Conservation (phyloP, 1,284 basidiomycete species). For the Ganoderma resinaceum region DNA sequence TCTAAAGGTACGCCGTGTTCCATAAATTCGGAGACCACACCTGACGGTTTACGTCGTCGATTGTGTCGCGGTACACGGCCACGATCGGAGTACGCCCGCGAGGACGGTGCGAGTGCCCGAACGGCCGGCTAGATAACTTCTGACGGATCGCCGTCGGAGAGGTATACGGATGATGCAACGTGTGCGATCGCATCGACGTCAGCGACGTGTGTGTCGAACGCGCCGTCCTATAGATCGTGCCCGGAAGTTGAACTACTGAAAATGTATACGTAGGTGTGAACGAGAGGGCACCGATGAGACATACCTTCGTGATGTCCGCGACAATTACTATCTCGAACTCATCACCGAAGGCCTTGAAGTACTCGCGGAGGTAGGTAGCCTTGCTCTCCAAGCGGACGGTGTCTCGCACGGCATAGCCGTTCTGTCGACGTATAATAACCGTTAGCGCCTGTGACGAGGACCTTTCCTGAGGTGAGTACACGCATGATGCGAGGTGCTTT, state of each 20-base stretch:
- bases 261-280: background rate
- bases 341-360: conserved; percentile 52
- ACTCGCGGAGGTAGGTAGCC: conserved; percentile 51
- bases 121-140: conserved; percentile 43
- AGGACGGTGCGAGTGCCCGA: conserved; percentile 35
- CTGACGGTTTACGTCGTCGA: background rate
- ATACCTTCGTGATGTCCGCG: conserved; percentile 30
- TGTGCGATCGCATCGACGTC: conserved; percentile 52
- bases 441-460: conserved; percentile 4
- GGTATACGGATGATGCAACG: conserved; percentile 51
- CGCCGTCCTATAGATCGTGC: conserved; percentile 37
- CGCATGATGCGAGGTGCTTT: conserved; percentile 28
- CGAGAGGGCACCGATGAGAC: conserved; percentile 9
- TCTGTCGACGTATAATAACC: conserved; percentile 38
- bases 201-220: conserved; percentile 49
- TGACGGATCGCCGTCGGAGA: conserved; percentile 42
- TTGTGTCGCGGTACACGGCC: conserved; percentile 42
- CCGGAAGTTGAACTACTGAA: background rate
- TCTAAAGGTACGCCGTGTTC: too few relatives aligned
- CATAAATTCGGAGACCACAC: too few relatives aligned
- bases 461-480: conserved; percentile 5
- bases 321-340: conserved; percentile 55
- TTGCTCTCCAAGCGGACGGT: conserved; percentile 38
- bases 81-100: conserved; percentile 33
- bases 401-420: conserved; percentile 48